A percentile compares a stretch with the other conserved stretches of the same genome.
These are phyloP conservation scores for Dacryopinax primogenitus DNA, from an alignment of 768 basidiomycete genomes.

Conservation along the genomic window DNA sequence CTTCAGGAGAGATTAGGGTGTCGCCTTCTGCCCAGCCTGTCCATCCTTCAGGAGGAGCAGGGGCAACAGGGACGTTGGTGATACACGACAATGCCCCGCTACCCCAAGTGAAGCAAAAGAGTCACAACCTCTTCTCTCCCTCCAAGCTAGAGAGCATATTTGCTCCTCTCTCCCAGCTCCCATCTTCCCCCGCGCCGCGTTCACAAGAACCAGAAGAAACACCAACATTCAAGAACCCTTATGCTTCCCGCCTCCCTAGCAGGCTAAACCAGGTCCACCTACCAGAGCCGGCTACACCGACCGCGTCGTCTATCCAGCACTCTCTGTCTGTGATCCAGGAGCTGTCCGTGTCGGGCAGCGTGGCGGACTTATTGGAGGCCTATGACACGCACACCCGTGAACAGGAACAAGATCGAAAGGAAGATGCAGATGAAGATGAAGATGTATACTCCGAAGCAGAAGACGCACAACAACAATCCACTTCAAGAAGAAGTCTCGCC, in stretches of 20 bases:
- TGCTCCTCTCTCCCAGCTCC: conserved; percentile 77
- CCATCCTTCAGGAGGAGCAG: background rate
- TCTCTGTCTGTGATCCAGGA: background rate
- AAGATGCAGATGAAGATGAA: no score
- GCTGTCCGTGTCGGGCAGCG: no score
- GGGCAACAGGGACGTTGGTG: conserved; percentile 15
- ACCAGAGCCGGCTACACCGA: conserved; percentile 1
- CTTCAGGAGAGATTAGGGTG: background rate
- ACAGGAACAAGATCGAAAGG: no score
- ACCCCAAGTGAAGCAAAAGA: background rate
- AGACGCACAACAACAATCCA: no score
- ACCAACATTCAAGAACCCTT: conserved; percentile 15
- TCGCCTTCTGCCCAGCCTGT: background rate
- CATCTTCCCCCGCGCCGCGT: conserved; percentile 21
- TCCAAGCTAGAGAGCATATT: conserved; percentile 83
- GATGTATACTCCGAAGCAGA: no score
- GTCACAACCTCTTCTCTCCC: conserved; percentile 77
- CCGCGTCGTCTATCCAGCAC: conserved; percentile 1
- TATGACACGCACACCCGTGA: no score
- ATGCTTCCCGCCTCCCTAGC: background rate
- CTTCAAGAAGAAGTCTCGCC: background rate
- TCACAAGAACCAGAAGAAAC: conserved; percentile 25
- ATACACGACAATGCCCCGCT: conserved; percentile 8
- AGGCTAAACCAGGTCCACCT: conserved; percentile 1
- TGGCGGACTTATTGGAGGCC: no score